Base-by-base conservation (phyloP, 2,329 filamentous ascomycete species). In the Trichophaea hybrida region DNA sequence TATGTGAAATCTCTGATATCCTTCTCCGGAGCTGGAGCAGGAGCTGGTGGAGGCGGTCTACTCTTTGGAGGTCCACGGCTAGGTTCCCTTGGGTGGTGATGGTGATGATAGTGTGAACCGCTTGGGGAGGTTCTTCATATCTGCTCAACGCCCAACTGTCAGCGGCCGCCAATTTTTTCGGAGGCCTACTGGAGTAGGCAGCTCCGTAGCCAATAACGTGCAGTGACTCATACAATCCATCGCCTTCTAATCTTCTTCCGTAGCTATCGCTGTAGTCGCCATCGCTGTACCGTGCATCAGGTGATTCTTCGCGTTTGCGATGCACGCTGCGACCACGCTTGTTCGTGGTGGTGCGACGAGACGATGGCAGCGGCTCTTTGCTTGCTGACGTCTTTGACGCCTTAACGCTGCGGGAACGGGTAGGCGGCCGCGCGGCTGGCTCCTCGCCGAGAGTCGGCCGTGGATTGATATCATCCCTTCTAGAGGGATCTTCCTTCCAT, bases 381-480 rank as follows among this genome's bases (percentile, higher is more conserved):
- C 48, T 31, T 5, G 7, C 48, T 6, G n/a, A 12, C 5, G 48
- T 31, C 6, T 33, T 33, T n/a, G 48, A 31, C 13, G 48, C 48
- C n/a, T 46, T 43, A 10, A 46, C 40, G 53, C 37, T 44, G 38
- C 53, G 53, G 15, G 35, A 43, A 35, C 53, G 53, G 10, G 35
- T 55, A 15, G 53, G 53, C 8, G 53, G 53, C 4, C 53, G 53
- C 7, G 50, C 15, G 13, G 32, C 48, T 12, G 53, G 53, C 35
- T 63, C 62, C 17, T 64, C 59, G 46, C 63, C 59, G 7, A 65
- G 63, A 6, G 57, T 63, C 6, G 63, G 63, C 4, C 63, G 63
- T 17, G 63, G 49, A 61, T 61, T 60, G 40, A 44, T 33, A 1
- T 63, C 63, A 15, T 63, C 63, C n/a, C 61, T 52, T 57, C 63